Evolutionary conservation across 2,329 filamentous ascomycete species (phyloP), one percentile per base, ranked within the genome.

Genomic region (Colletotrichum tropicicola): DNA sequence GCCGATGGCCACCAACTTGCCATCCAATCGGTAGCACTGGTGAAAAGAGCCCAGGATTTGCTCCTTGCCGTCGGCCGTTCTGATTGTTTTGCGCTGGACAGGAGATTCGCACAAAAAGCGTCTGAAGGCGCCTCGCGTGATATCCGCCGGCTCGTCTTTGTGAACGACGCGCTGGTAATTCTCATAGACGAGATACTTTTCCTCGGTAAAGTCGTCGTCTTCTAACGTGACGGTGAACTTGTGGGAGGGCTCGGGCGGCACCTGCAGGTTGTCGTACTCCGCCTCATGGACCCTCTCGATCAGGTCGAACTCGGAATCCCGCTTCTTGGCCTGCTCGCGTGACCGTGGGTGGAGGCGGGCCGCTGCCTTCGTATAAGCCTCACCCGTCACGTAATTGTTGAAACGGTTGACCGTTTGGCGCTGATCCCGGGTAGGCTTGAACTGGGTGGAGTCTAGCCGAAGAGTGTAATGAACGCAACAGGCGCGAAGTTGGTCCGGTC

Each of bases 391-490:
- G 76, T 87, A 86, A 67, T 82, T 87, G 73, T 92, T 92, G 83
- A 94, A 95, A 44, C 90, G 87, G 75, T 95, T 93, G 69, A 93
- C 77, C 1, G 90, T 84, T 73, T 94, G 91, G 37, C 92, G 84
- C 72, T 96, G 93, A 71, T 93, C 89, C 74, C 87, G 89, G 27
- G 87, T 85, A 6, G 92, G 82, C 69, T 86, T 89, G 77, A 92
- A 92, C 39, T 83, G 79, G 48, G 81, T 76, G 23, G 88, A 87
- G 71, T 93, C 91, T 19, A 94, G 82, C 48, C 92, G 88, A 57
- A 96, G 89, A 1, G 92, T 94, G 75, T 95, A 98, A 73, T 98
- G 94, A 45, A 94, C 94, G 76, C 96, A 99, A 73, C 96, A 99
- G 67, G 93, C 92, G 60, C 89, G 84, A 63, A 86, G 85, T 71